Conservation (phyloP, 345 rosid species). For the Psidium guajava region DNA sequence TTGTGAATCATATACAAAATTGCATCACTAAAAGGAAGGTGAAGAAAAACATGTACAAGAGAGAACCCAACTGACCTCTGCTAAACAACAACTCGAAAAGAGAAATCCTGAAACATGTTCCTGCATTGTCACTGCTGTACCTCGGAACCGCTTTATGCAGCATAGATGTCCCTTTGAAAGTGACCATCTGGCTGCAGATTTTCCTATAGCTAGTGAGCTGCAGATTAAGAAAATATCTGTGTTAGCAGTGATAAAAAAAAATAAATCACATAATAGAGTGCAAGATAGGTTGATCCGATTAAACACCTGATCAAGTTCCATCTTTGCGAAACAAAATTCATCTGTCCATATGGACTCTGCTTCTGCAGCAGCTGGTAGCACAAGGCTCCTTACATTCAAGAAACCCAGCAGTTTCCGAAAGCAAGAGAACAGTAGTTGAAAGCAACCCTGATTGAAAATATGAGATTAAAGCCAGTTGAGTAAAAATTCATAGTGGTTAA, state of each 20-base stretch:
- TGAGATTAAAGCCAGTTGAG: background rate
- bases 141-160: conserved; percentile 6
- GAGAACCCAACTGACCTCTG: background rate
- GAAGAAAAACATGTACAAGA: background rate
- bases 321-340: conserved; percentile 25
- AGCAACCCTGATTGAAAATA: conserved; percentile 21
- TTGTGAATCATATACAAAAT: background rate
- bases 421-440: conserved; percentile 32
- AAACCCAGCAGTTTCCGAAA: conserved; percentile 24
- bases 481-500: background rate
- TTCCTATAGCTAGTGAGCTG: conserved; percentile 12
- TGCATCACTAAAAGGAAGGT: background rate
- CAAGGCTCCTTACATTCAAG: conserved; percentile 25
- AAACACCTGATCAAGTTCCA: conserved; percentile 21
- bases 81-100: background rate
- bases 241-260: background rate
- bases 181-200: conserved; percentile 14
- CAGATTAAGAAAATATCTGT: background rate
- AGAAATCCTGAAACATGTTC: background rate
- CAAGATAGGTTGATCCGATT: background rate
- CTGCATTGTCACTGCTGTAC: background rate
- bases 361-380: conserved; percentile 46
- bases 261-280: background rate
- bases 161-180: conserved; percentile 20
- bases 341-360: conserved; percentile 37